A percentile compares a stretch with the other conserved stretches of the same genome.
phyloP scores from a whole-genome alignment of 768 basidiomycete genomes.

The Lactarius pseudohatsudake region DNA sequence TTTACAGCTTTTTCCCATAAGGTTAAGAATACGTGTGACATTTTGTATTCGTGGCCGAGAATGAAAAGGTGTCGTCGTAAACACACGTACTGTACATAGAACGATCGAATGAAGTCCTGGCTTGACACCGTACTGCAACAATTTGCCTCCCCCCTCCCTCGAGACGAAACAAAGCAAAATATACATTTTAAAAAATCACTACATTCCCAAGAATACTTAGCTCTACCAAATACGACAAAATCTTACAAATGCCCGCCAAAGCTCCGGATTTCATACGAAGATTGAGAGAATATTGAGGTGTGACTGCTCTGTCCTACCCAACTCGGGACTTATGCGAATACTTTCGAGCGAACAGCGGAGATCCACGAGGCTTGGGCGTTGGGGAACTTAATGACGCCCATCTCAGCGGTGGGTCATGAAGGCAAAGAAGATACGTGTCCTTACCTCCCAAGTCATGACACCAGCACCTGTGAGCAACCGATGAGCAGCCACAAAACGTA shows the following conservation, averaged over 20 bases:
- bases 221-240: background rate
- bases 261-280: background rate
- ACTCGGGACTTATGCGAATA: slow-evolving; percentile 11
- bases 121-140: background rate
- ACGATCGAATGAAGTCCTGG: background rate
- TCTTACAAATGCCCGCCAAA: background rate
- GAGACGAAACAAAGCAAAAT: background rate
- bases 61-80: slow-evolving; percentile 1
- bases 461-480: slow-evolving; percentile 8
- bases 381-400: slow-evolving; percentile 3
- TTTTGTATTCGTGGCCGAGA: too few relatives aligned
- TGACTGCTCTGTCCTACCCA: background rate
- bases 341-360: slow-evolving; percentile 10
- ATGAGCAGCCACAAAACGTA: background rate
- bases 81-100: background rate
- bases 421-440: slow-evolving; percentile 1
- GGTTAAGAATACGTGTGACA: too few relatives aligned
- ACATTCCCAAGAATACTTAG: background rate
- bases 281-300: background rate
- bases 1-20: too few relatives aligned
- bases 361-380: slow-evolving; percentile 19
- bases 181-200: background rate
- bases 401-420: background rate
- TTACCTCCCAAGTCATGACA: slow-evolving; percentile 23
- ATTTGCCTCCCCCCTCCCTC: background rate